phyloP scores from a whole-genome alignment of 2,329 filamentous ascomycete genomes.

The Allantophomopsis lycopodina region DNA sequence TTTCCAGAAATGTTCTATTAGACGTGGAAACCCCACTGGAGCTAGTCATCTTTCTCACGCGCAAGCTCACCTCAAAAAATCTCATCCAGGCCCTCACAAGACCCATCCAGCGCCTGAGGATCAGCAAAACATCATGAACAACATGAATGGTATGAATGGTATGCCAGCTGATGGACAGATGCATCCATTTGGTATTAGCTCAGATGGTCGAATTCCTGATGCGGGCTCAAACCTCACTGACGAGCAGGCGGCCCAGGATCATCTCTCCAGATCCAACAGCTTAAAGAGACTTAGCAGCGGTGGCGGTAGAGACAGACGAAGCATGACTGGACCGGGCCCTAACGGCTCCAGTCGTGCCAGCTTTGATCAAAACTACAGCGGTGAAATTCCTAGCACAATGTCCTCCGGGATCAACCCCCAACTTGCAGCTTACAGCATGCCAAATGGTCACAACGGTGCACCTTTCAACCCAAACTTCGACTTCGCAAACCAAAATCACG shows the following conservation, averaged over 20 bases:
- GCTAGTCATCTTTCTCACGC: constrained; percentile 90
- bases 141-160: constrained; percentile 47
- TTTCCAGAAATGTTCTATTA: constrained; percentile 97
- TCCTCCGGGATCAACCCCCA: constrained; percentile 45
- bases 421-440: constrained; percentile 47
- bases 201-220: constrained; percentile 19
- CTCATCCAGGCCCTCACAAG: constrained; percentile 42
- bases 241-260: constrained; percentile 48
- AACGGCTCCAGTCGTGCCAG: constrained; percentile 27
- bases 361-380: constrained; percentile 40
- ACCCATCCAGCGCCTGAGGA: constrained; percentile 33
- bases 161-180: constrained; percentile 42
- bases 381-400: constrained; percentile 47
- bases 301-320: constrained; percentile 41
- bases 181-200: constrained; percentile 42
- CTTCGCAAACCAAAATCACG: constrained; percentile 18
- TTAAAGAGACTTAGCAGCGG: constrained; percentile 42
- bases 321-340: constrained; percentile 38
- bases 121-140: constrained; percentile 34
- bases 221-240: constrained; percentile 31
- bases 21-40: constrained; percentile 88
- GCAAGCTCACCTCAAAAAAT: constrained; percentile 77
- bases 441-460: constrained; percentile 42
- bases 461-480: constrained; percentile 21
- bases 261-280: constrained; percentile 47